A percentile compares a stretch with the other conserved stretches of the same genome.
phyloP scores from a whole-genome alignment of 140 eudicot genomes.

The Ambrosia hybrid region DNA sequence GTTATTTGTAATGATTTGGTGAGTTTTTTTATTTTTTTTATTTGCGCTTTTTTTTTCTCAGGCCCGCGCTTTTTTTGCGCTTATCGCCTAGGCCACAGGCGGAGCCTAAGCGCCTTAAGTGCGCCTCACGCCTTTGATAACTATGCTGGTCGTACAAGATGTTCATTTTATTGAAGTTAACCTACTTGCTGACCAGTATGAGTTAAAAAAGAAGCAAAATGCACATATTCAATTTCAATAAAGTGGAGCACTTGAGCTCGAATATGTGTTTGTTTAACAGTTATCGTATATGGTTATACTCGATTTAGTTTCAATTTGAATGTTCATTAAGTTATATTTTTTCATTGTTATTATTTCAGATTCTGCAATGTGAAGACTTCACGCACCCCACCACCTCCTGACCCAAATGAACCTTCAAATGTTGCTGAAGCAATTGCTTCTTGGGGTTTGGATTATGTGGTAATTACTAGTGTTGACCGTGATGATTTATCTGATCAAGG shows the following conservation, averaged over 20 bases:
- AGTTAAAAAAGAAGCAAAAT: not conserved
- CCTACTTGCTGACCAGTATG: not conserved
- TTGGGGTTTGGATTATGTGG: slow-evolving; percentile 94
- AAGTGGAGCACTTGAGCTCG: not conserved
- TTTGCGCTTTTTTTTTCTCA: too few species aligned
- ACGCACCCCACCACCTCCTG: slow-evolving; percentile 92
- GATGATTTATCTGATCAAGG: slow-evolving; percentile 97
- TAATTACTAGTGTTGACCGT: slow-evolving; percentile 93
- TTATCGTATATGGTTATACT: not conserved
- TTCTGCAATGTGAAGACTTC: slow-evolving; percentile 96
- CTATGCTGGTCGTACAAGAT: slow-evolving; percentile 1
- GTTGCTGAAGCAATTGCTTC: slow-evolving; percentile 97
- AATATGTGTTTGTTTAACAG: not conserved
- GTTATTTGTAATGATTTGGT: too few species aligned
- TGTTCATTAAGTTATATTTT: not conserved
- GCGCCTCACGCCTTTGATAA: too few species aligned
- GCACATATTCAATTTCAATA: not conserved
- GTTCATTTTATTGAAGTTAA: not conserved
- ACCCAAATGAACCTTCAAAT: slow-evolving; percentile 84
- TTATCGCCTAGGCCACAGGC: too few species aligned
- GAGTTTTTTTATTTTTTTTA: too few species aligned
- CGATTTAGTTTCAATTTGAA: not conserved
- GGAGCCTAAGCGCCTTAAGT: too few species aligned
- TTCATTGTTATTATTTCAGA: slow-evolving; percentile 44
- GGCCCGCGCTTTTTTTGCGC: too few species aligned